These are phyloP conservation scores for Tetrahymena elliotti DNA, from an alignment of 73 alveolate species.

Conservation along the genomic window DNA sequence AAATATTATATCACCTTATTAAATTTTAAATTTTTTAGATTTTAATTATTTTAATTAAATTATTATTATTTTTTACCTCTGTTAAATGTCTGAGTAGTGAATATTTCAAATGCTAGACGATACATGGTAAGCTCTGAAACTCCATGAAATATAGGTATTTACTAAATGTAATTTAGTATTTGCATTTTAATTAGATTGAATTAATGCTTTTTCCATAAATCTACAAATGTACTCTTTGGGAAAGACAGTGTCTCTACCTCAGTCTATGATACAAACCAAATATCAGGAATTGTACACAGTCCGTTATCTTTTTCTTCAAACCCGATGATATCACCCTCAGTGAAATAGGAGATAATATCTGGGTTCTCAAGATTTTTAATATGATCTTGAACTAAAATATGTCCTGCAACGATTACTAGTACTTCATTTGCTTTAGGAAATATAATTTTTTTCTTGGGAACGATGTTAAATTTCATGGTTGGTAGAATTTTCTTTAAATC, in stretches of 20 bases:
- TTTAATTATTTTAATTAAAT: not conserved
- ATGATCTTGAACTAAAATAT: slow-evolving; percentile 1
- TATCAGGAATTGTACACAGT: not conserved
- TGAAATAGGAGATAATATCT: not conserved
- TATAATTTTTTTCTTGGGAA: not conserved
- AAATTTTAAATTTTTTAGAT: not conserved
- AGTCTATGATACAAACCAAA: not conserved
- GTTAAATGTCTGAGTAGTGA: not conserved
- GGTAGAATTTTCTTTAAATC: not conserved
- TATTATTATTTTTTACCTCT: not conserved
- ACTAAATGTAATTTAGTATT: not conserved
- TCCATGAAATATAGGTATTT: not conserved
- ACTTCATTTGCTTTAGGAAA: slow-evolving; percentile 8
- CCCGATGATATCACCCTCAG: not conserved
- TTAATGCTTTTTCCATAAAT: not conserved
- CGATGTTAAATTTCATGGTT: not conserved
- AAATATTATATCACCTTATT: not conserved
- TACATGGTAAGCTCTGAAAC: not conserved
- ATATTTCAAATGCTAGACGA: slow-evolving; percentile 19
- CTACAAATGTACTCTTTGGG: not conserved
- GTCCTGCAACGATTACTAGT: not conserved
- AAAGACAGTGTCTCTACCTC: not conserved
- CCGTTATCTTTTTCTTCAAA: not conserved
- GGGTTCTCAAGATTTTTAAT: not conserved
- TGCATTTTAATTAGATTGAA: not conserved